Evolutionary conservation across 1,284 basidiomycete genomes (phyloP).

Genomic region (Anthracocystis setariae): DNA sequence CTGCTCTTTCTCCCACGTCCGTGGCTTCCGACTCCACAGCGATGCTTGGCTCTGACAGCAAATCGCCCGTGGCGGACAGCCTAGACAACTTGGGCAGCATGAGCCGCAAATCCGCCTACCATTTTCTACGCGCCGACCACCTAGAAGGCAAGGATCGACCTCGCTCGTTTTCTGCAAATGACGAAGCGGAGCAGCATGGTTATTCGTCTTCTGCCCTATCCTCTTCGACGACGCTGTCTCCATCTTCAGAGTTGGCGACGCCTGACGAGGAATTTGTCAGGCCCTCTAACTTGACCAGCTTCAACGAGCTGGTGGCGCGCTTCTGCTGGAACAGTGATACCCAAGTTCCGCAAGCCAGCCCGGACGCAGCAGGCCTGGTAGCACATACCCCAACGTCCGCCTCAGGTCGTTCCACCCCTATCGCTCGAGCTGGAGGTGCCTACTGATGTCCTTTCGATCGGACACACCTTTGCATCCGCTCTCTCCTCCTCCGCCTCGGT

Average conservation of each 20-base stretch:
- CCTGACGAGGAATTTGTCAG: slow-evolving; percentile 49
- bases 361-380: slow-evolving; percentile 14
- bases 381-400: slow-evolving; percentile 37
- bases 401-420: slow-evolving; percentile 47
- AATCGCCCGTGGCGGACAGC: slow-evolving; percentile 21
- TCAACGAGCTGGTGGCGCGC: slow-evolving; percentile 57
- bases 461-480: neutral
- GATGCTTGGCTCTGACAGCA: slow-evolving; percentile 22
- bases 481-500: neutral
- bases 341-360: slow-evolving; percentile 35
- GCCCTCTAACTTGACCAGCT: slow-evolving; percentile 56
- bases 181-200: slow-evolving; percentile 37
- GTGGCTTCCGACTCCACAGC: slow-evolving; percentile 56
- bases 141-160: slow-evolving; percentile 27
- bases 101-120: slow-evolving; percentile 22
- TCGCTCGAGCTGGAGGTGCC: slow-evolving; percentile 38
- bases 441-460: slow-evolving; percentile 19
- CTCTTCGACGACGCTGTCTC: slow-evolving; percentile 40
- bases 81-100: slow-evolving; percentile 28
- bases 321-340: slow-evolving; percentile 63
- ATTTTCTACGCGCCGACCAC: slow-evolving; percentile 30
- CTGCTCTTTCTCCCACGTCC: slow-evolving; percentile 49
- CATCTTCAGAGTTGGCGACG: slow-evolving; percentile 47
- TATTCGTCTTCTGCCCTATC: slow-evolving; percentile 41
- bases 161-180: slow-evolving; percentile 29